Percentiles rank a stretch among this genome's conserved stretches.
phyloP scores from a whole-genome alignment of 257 asterid species.

The Przewalskia tangutica region DNA sequence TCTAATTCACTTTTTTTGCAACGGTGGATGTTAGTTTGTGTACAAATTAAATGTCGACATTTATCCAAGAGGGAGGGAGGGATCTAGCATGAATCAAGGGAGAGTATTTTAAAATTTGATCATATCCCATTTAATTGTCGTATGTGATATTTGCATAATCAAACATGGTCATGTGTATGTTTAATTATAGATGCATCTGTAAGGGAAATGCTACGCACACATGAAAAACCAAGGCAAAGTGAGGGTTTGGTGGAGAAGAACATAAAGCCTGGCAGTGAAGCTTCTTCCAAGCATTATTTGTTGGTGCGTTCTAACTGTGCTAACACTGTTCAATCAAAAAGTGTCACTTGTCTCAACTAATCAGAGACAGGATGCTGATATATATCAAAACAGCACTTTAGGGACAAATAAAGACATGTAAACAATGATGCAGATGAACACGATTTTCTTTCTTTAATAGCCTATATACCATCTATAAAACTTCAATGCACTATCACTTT shows the following conservation, averaged over 20 bases:
- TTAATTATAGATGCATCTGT: neutral
- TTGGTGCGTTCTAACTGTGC: neutral
- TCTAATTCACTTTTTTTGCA: neutral
- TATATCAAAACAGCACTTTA: neutral
- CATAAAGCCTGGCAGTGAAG: neutral
- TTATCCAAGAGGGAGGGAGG: neutral
- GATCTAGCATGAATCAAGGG: neutral
- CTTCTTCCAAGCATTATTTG: neutral
- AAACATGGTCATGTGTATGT: neutral
- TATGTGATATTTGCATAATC: neutral
- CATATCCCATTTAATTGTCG: neutral
- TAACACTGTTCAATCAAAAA: neutral
- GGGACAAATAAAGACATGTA: neutral
- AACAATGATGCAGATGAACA: neutral
- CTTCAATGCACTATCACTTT: neutral
- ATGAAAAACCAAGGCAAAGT: neutral
- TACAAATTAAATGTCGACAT: neutral
- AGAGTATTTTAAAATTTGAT: neutral
- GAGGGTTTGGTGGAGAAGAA: neutral
- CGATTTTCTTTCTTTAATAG: neutral
- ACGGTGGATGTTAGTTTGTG: neutral
- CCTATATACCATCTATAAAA: neutral
- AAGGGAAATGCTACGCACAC: neutral
- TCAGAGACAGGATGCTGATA: neutral
- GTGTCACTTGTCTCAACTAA: neutral